Percentiles rank a stretch among this genome's conserved stretches.
Conservation (phyloP, 768 basidiomycete genomes). For the Sistotremastrum niveocremeum region DNA sequence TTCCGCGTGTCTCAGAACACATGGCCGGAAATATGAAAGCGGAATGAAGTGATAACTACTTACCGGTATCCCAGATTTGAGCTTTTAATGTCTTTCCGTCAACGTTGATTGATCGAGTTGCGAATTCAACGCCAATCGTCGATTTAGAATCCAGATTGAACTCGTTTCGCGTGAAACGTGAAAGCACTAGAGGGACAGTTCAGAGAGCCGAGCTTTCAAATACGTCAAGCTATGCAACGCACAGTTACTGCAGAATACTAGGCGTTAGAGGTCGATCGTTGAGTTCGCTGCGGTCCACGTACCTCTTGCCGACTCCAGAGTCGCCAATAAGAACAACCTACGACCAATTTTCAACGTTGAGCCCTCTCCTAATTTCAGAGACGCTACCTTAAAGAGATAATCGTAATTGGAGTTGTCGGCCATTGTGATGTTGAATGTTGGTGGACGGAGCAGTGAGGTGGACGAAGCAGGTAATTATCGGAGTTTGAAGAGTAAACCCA, state of each 20-base stretch:
- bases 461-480: too few species aligned
- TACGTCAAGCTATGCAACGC: constrained; percentile 15
- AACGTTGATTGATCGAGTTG: constrained; percentile 89
- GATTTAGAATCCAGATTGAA: constrained; percentile 99
- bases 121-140: constrained; percentile 98
- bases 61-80: constrained; percentile 98
- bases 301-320: constrained; percentile 99
- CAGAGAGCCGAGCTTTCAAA: background rate
- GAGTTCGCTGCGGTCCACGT: constrained; percentile 25
- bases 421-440: constrained; percentile 31
- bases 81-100: constrained; percentile 96
- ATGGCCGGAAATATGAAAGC: too few species aligned
- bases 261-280: constrained; percentile 3
- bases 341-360: background rate
- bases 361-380: background rate
- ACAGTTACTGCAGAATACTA: constrained; percentile 41
- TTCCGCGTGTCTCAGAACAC: too few species aligned
- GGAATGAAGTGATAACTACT: constrained; percentile 14
- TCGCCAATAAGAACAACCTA: constrained; percentile 98
- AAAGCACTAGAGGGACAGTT: constrained; percentile 58
- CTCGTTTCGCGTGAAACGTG: constrained; percentile 98
- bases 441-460: too few species aligned
- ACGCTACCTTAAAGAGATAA: constrained; percentile 90
- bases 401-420: constrained; percentile 93
- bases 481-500: too few species aligned